phyloP scores from a whole-genome alignment of 352 stramenopile genomes.

The Discostella stelligera region DNA sequence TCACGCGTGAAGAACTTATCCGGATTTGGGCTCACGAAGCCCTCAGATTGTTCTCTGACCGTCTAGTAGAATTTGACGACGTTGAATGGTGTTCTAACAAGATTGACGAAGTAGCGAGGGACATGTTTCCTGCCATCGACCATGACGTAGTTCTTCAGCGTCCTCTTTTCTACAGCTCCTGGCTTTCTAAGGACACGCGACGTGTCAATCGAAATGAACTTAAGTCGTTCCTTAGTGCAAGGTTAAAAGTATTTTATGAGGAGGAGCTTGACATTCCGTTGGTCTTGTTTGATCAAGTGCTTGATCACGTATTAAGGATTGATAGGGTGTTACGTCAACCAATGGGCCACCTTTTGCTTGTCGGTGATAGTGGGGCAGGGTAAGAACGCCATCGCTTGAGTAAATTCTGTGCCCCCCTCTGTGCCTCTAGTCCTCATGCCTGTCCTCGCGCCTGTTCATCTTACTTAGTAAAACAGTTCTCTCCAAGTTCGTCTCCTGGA shows the following conservation, averaged over 20 bases:
- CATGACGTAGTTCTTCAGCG: constrained; percentile 84
- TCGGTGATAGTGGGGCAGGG: constrained; percentile 97
- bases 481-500: constrained; percentile 99
- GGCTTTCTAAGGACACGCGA: constrained; percentile 96
- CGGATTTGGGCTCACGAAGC: constrained; percentile 98
- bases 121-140: constrained; percentile 81
- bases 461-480: constrained; percentile 93
- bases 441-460: not conserved
- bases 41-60: constrained; percentile 98
- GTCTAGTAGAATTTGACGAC: constrained; percentile 95
- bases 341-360: constrained; percentile 97
- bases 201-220: constrained; percentile 91
- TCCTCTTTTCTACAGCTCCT: constrained; percentile 97
- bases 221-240: constrained; percentile 93
- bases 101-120: constrained; percentile 83
- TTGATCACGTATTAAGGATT: constrained; percentile 98
- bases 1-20: constrained; percentile 94
- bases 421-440: not conserved
- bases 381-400: constrained; percentile 12
- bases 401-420: not conserved
- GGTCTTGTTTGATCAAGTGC: constrained; percentile 99
- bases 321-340: constrained; percentile 95
- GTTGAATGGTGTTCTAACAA: constrained; percentile 94
- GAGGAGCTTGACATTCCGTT: constrained; percentile 99
- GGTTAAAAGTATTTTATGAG: constrained; percentile 98